Percentiles rank a stretch among this genome's conserved stretches.
These are phyloP conservation scores for Syzygium jambos DNA, from an alignment of 345 rosid genomes.

Conservation along the genomic window DNA sequence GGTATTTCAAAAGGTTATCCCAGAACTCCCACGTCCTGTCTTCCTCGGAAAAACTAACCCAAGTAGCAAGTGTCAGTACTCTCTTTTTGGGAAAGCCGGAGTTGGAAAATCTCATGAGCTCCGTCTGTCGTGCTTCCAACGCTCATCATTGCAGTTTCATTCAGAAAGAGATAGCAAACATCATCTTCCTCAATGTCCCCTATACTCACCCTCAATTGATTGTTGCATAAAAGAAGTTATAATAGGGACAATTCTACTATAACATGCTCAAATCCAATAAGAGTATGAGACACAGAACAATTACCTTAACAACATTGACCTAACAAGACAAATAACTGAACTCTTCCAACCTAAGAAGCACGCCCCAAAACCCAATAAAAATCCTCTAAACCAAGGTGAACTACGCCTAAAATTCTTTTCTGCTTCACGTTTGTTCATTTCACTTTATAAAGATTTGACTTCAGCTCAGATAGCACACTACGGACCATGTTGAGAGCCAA, in stretches of 20 bases:
- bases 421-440: not conserved
- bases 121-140: not conserved
- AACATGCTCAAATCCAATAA: not conserved
- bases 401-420: not conserved
- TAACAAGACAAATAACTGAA: not conserved
- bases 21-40: not conserved
- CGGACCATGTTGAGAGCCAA: not conserved
- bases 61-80: not conserved
- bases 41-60: not conserved
- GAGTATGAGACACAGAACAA: not conserved
- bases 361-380: not conserved
- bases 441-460: not conserved
- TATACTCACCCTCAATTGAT: not conserved
- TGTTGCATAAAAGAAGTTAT: not conserved
- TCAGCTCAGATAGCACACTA: not conserved
- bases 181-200: not conserved
- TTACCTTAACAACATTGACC: not conserved
- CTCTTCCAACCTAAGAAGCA: not conserved
- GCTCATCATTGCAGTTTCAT: not conserved
- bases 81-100: not conserved
- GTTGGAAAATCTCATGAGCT: not conserved
- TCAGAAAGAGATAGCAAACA: not conserved
- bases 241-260: not conserved
- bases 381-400: not conserved
- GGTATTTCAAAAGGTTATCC: not conserved